phyloP scores from a whole-genome alignment of 805 yeast species.

The Diddensiella caesifluorescens region DNA sequence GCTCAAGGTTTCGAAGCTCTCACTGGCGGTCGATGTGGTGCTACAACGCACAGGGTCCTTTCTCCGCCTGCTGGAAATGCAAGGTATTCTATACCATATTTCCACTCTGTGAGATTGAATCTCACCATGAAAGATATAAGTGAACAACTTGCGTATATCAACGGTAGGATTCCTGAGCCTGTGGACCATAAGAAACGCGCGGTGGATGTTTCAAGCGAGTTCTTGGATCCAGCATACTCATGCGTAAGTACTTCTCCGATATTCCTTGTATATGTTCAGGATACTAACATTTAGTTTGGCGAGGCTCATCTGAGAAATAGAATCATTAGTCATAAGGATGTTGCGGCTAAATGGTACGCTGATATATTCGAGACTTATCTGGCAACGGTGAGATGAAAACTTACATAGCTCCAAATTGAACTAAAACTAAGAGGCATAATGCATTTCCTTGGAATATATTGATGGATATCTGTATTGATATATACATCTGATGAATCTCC shows the following conservation, averaged over 20 bases:
- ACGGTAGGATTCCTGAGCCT: slow-evolving; percentile 29
- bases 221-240: slow-evolving; percentile 28
- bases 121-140: slow-evolving; percentile 28
- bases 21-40: slow-evolving; percentile 53
- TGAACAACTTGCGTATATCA: slow-evolving; percentile 23
- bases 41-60: slow-evolving; percentile 52
- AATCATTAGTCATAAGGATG: slow-evolving; percentile 38
- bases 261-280: not conserved
- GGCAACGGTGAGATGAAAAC: slow-evolving; percentile 10
- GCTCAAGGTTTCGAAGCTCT: slow-evolving; percentile 60
- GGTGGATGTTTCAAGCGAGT: slow-evolving; percentile 30
- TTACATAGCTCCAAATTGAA: no score
- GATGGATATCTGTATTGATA: no score
- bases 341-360: slow-evolving; percentile 38
- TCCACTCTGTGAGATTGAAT: slow-evolving; percentile 37
- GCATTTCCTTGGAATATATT: no score
- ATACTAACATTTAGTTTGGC: slow-evolving; percentile 28
- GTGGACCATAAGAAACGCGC: slow-evolving; percentile 24
- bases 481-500: not conserved
- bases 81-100: slow-evolving; percentile 43
- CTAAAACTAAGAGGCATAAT: no score
- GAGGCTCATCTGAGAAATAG: slow-evolving; percentile 40
- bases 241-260: slow-evolving; percentile 16
- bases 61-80: slow-evolving; percentile 37
- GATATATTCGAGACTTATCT: slow-evolving; percentile 29